A percentile compares a stretch with the other conserved stretches of the same genome.
phyloP scores from a whole-genome alignment of 2,329 filamentous ascomycete genomes.

The Rhytidhysteron rufulum region DNA sequence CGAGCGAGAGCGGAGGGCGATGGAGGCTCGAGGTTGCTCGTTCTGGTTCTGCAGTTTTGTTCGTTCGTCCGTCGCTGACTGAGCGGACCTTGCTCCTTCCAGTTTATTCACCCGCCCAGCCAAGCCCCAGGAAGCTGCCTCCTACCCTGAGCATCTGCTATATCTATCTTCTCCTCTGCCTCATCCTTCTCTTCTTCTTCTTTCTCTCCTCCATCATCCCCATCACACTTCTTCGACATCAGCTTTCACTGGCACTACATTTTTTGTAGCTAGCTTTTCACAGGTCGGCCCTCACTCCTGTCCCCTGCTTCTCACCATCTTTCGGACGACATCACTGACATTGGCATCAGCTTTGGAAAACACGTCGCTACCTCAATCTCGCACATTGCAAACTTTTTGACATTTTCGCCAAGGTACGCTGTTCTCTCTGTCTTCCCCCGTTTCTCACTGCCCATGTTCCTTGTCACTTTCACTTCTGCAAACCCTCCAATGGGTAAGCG shows the following conservation, averaged over 20 bases:
- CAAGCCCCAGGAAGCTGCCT: slow-evolving; percentile 15
- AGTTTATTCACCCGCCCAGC: slow-evolving; percentile 4
- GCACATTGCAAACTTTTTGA: slow-evolving; percentile 38
- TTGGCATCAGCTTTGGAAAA: slow-evolving; percentile 32
- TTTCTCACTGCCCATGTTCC: too few relatives aligned
- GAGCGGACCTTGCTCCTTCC: slow-evolving; percentile 25
- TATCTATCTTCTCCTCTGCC: slow-evolving; percentile 13
- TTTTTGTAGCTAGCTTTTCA: slow-evolving; percentile 44
- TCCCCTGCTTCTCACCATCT: slow-evolving; percentile 2
- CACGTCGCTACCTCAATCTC: slow-evolving; percentile 33
- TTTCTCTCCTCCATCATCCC: slow-evolving; percentile 26
- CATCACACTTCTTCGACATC: slow-evolving; percentile 35
- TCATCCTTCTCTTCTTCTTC: slow-evolving; percentile 17
- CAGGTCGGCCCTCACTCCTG: slow-evolving; percentile 26
- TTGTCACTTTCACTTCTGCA: too few relatives aligned
- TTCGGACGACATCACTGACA: slow-evolving; percentile 13
- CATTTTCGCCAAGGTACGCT: slow-evolving; percentile 37
- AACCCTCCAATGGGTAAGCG: too few relatives aligned
- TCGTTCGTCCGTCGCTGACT: slow-evolving; percentile 12
- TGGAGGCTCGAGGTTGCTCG: too few relatives aligned
- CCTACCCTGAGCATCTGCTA: too few relatives aligned
- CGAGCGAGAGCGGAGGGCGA: too few relatives aligned
- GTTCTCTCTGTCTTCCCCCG: not conserved
- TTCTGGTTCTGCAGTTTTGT: slow-evolving; percentile 16
- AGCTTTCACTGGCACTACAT: slow-evolving; percentile 42